phyloP scores from a whole-genome alignment of 2,329 filamentous ascomycete species.

The Aureobasidium pullulans region DNA sequence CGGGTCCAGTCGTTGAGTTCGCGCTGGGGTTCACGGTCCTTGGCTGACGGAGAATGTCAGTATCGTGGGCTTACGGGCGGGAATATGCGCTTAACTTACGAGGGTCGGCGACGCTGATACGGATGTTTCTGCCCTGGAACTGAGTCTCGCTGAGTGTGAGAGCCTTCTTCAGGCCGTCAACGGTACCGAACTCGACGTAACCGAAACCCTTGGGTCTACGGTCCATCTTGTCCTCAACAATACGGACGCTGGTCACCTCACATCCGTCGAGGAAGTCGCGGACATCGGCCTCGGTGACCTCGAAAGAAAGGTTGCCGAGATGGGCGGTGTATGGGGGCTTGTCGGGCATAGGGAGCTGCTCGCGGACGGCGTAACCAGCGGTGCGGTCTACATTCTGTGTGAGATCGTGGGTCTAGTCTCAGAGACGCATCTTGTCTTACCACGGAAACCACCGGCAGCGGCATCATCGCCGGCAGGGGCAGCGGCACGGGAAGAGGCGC shows the following conservation, averaged over 20 bases:
- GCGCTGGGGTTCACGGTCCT: constrained; percentile 73
- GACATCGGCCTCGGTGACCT: constrained; percentile 77
- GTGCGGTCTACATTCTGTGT: constrained; percentile 25
- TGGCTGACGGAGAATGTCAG: constrained; percentile 50
- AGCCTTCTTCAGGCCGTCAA: constrained; percentile 88
- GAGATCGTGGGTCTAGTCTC: background rate
- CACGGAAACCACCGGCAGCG: constrained; percentile 10
- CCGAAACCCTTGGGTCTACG: constrained; percentile 95
- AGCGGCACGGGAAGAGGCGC: constrained; percentile 5
- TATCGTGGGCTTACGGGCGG: background rate
- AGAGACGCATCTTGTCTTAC: background rate
- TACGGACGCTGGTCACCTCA: constrained; percentile 81
- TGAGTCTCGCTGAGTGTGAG: constrained; percentile 72
- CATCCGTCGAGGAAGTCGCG: constrained; percentile 79
- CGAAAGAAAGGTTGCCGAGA: constrained; percentile 93
- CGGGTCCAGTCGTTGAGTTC: constrained; percentile 88
- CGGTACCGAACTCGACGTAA: constrained; percentile 84
- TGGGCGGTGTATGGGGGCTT: constrained; percentile 94
- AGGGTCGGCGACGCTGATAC: constrained; percentile 93
- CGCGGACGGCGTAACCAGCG: constrained; percentile 44
- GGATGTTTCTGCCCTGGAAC: constrained; percentile 83
- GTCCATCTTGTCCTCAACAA: constrained; percentile 93
- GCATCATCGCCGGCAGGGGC: constrained; percentile 3
- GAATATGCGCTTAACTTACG: constrained; percentile 56
- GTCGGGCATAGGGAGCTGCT: constrained; percentile 76